phyloP scores from a whole-genome alignment of 345 rosid species.

The Sisymbrium irio region DNA sequence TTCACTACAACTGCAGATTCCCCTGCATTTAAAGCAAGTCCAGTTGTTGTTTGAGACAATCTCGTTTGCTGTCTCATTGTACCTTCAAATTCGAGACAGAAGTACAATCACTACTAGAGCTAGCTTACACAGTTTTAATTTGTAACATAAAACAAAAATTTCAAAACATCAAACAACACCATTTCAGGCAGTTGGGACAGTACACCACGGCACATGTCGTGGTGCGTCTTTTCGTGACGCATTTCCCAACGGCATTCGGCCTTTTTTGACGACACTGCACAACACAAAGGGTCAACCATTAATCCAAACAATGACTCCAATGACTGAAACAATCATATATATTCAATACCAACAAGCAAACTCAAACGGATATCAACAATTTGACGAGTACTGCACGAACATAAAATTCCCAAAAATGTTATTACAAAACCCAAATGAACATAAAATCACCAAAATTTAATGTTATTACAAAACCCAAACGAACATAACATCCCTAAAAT shows the following conservation, averaged over 20 bases:
- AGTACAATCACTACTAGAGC: too few relatives aligned
- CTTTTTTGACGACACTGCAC: slow-evolving; percentile 81
- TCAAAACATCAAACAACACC: slow-evolving; percentile 15
- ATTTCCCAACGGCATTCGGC: slow-evolving; percentile 45
- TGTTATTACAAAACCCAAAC: background rate
- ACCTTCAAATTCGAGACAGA: slow-evolving; percentile 38
- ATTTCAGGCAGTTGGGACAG: slow-evolving; percentile 62
- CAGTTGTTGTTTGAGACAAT: slow-evolving; percentile 48
- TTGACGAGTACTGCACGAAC: too few relatives aligned
- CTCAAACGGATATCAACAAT: background rate
- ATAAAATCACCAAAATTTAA: background rate
- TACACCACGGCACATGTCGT: slow-evolving; percentile 50
- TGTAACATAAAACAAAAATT: background rate
- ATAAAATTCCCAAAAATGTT: too few relatives aligned
- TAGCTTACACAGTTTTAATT: too few relatives aligned
- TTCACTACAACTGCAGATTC: slow-evolving; percentile 74
- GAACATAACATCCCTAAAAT: background rate
- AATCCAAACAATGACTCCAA: background rate
- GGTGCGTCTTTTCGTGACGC: slow-evolving; percentile 43
- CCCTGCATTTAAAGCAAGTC: slow-evolving; percentile 82
- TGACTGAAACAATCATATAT: background rate
- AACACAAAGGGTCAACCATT: slow-evolving; percentile 12
- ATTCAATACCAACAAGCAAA: background rate
- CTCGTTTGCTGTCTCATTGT: slow-evolving; percentile 65
- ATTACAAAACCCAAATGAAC: background rate